A percentile compares a stretch with the other conserved stretches of the same genome.
Evolutionary conservation across 1,284 basidiomycete genomes (phyloP).

Genomic region (Peniophora sp.): DNA sequence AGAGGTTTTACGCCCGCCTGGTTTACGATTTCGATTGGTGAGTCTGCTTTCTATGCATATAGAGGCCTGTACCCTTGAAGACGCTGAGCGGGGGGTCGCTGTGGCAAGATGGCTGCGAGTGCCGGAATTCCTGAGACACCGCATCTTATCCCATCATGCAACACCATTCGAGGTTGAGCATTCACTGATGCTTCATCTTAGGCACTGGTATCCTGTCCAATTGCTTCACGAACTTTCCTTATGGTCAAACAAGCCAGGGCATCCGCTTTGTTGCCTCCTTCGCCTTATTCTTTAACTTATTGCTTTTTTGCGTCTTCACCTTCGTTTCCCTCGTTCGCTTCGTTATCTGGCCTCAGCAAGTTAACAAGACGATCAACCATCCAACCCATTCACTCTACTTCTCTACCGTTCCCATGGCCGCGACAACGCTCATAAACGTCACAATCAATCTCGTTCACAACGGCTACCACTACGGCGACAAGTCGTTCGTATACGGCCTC

Average conservation of each 20-base stretch:
- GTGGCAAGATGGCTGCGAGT: background rate
- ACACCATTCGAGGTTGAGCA: too few species aligned
- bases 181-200: slow-evolving; percentile 13
- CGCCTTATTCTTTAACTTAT: slow-evolving; percentile 63
- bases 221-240: slow-evolving; percentile 48
- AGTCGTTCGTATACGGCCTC: slow-evolving; percentile 46
- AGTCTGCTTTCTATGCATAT: slow-evolving; percentile 11
- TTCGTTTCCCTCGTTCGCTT: slow-evolving; percentile 43
- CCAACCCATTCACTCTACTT: slow-evolving; percentile 61
- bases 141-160: background rate
- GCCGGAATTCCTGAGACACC: too few species aligned
- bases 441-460: slow-evolving; percentile 34
- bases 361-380: slow-evolving; percentile 49
- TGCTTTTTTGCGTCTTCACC: slow-evolving; percentile 54
- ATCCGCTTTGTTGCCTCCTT: slow-evolving; percentile 38
- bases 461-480: slow-evolving; percentile 43
- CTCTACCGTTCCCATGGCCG: slow-evolving; percentile 67
- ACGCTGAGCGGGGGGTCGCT: background rate
- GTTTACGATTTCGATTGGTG: slow-evolving; percentile 49
- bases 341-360: slow-evolving; percentile 46
- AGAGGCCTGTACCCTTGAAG: background rate
- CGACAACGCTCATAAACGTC: slow-evolving; percentile 54
- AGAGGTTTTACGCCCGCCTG: slow-evolving; percentile 41
- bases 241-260: slow-evolving; percentile 28
- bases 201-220: slow-evolving; percentile 50